phyloP scores from a whole-genome alignment of 805 yeast genomes.

The Monosporozyma solicola region DNA sequence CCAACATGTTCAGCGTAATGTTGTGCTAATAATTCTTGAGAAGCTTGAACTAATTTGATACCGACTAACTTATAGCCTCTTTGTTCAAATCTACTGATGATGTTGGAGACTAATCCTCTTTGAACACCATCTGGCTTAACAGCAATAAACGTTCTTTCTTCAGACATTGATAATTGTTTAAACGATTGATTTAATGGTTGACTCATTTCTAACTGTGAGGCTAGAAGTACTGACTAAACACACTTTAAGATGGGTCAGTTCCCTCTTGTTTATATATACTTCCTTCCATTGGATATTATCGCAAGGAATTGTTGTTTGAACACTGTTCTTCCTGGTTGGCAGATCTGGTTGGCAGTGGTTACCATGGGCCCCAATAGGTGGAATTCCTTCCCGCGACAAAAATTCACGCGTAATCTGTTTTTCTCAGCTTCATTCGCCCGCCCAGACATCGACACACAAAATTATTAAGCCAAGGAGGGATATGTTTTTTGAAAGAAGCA shows the following conservation, averaged over 20 bases:
- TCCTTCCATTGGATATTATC: background rate
- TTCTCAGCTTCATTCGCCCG: too few species aligned
- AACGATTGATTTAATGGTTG: background rate
- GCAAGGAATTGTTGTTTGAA: background rate
- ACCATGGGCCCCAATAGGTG: background rate
- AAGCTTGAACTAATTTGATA: conserved; percentile 81
- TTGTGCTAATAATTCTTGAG: conserved; percentile 77
- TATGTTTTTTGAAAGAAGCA: too few species aligned
- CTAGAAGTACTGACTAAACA: too few species aligned
- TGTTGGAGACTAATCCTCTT: conserved; percentile 89
- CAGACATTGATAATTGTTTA: conserved; percentile 31
- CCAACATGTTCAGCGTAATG: conserved; percentile 93
- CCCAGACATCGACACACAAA: too few species aligned
- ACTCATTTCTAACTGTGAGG: background rate
- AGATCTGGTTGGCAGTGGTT: background rate
- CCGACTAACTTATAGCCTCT: conserved; percentile 98
- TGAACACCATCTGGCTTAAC: conserved; percentile 99
- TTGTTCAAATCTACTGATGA: conserved; percentile 88
- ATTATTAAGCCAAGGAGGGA: too few species aligned
- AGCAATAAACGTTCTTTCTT: conserved; percentile 88
- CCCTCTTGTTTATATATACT: background rate
- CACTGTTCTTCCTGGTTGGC: too few species aligned
- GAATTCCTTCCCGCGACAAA: background rate
- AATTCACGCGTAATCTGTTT: too few species aligned
- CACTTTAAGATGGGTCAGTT: too few species aligned